These are phyloP conservation scores for Kwoniella sp. DNA, from an alignment of 768 basidiomycete species.

Conservation along the genomic window DNA sequence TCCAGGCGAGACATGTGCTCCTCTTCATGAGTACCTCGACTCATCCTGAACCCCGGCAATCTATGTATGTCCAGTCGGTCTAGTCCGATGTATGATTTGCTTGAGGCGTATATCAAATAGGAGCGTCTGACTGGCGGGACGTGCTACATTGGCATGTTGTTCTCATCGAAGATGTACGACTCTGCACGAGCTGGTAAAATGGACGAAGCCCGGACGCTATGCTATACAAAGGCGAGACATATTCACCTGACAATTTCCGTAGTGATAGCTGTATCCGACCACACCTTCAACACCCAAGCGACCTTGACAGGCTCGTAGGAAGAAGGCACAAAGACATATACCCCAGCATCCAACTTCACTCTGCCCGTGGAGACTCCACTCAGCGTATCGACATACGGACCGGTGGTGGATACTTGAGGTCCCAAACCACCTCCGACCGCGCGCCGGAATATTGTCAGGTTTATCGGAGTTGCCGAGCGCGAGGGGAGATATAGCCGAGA, in stretches of 20 bases:
- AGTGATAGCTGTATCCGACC: slow-evolving; percentile 36
- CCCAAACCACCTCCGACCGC: slow-evolving; percentile 58
- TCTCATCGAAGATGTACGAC: no score
- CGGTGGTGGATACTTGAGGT: slow-evolving; percentile 67
- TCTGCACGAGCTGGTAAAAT: no score
- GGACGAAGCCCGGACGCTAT: no score
- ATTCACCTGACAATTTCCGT: slow-evolving; percentile 16
- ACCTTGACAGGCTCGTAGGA: slow-evolving; percentile 68
- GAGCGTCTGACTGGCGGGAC: no score
- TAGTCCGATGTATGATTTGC: background rate
- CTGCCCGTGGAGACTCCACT: slow-evolving; percentile 67
- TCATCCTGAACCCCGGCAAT: no score
- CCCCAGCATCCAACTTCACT: slow-evolving; percentile 63
- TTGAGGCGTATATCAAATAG: no score
- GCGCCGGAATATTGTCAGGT: slow-evolving; percentile 51
- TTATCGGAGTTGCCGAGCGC: slow-evolving; percentile 38
- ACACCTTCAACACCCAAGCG: slow-evolving; percentile 57
- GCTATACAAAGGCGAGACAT: no score
- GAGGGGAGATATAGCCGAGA: slow-evolving; percentile 37
- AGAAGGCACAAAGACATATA: slow-evolving; percentile 73
- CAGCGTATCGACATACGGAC: slow-evolving; percentile 73
- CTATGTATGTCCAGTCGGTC: background rate
- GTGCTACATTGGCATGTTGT: no score
- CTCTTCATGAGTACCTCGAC: background rate
- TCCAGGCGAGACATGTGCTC: background rate